A percentile compares a stretch with the other conserved stretches of the same genome.
These are phyloP conservation scores for Sordariomycetes sp. DNA, from an alignment of 2,329 filamentous ascomycete genomes.

Conservation along the genomic window DNA sequence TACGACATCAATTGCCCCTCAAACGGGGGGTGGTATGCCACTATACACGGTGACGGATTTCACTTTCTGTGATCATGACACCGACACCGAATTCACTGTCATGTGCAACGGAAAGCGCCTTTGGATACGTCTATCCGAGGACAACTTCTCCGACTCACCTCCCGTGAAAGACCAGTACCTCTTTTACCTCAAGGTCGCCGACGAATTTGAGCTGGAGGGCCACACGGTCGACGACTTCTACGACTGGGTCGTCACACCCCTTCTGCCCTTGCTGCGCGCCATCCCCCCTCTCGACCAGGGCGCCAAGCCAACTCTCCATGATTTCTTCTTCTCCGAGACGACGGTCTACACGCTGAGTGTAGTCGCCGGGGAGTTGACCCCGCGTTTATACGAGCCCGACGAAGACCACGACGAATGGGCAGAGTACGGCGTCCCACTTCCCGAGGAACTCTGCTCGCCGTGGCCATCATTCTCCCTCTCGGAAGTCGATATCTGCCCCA, in stretches of 20 bases:
- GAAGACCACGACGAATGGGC: neutral
- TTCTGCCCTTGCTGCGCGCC: conserved; percentile 8
- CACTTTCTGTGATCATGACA: conserved; percentile 7
- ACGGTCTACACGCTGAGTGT: conserved; percentile 8
- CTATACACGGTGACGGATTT: conserved; percentile 8
- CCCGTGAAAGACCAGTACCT: conserved; percentile 10
- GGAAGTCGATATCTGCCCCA: conserved; percentile 3
- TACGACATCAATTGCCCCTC: neutral
- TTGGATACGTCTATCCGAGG: conserved; percentile 8
- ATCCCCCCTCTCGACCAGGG: neutral
- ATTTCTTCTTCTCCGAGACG: conserved; percentile 9
- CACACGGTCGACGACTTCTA: conserved; percentile 13
- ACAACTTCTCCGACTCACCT: conserved; percentile 11
- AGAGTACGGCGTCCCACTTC: conserved; percentile 6
- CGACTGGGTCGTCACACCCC: conserved; percentile 11
- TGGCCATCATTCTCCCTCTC: conserved; percentile 8
- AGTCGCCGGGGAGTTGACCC: conserved; percentile 3
- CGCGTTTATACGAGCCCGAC: neutral
- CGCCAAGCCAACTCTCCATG: conserved; percentile 2
- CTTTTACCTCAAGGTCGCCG: conserved; percentile 12
- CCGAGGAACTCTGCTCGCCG: conserved; percentile 6
- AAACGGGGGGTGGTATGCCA: conserved; percentile 5
- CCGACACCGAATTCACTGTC: conserved; percentile 9
- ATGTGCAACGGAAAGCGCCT: conserved; percentile 10
- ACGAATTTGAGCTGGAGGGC: conserved; percentile 11